Evolutionary conservation across 2,329 filamentous ascomycete species (phyloP), one percentile per base, ranked within the genome.

Genomic region (Sarocladiaceae sp.): DNA sequence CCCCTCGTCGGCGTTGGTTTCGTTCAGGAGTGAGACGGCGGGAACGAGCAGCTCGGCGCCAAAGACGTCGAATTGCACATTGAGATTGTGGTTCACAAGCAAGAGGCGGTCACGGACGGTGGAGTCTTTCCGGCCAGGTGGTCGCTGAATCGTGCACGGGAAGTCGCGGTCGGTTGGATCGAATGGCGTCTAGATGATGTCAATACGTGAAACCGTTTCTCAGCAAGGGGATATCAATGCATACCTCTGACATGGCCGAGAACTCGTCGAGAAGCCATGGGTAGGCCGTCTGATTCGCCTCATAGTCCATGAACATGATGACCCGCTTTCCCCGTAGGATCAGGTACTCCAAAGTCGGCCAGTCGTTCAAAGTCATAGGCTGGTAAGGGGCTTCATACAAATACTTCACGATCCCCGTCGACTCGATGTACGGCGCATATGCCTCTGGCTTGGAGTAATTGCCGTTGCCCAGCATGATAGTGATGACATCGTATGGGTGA

Each of bases 201-300:
- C 11, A 41, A 19, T 15, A 7, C 11, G 23, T 24, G 10, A 11
- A n/a, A 24, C 10, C 10, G 23, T 13, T 12, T 9, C 9, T 4
- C 12, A 23, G 34, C 23, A 18, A 18, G 13, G 6, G 10, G 19
- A 11, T 12, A 27, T 29, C 9, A 13, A 18, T 4, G 6, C 37
- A 16, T 27, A 41, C 37, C 37, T 96, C 88, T 86, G 87, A 95
- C 66, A 94, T 76, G 58, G 95, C 85, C 5, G 77, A 78, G 67
- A 95, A 96, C 63, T 96, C 75, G 61, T 95, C 87, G 32, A 95
- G 72, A 33, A 95, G 75, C 79, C 88, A 96, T 0, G 90, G 88
- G 15, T 88, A 83, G 16, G 74, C 72, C 1, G 72, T 78, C 64
- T 94, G 85, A 60, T 95, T 82, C 51, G 88, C 86, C 51, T 83